phyloP scores from a whole-genome alignment of 352 stramenopile genomes.

The Phytopythium sindhum region DNA sequence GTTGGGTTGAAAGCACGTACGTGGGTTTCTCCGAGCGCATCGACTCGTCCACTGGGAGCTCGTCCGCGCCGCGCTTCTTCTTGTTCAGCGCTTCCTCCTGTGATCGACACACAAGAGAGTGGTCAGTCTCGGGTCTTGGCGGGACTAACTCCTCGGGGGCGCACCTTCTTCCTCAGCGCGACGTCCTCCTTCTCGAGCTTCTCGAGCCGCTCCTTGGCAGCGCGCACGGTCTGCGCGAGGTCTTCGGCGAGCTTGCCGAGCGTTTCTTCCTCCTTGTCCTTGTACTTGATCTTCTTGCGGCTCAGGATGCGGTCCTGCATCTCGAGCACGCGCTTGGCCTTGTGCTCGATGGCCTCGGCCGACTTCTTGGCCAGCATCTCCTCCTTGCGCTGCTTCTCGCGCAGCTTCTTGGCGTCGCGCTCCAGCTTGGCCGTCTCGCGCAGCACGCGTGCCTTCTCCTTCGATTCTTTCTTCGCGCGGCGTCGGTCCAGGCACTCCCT shows the following conservation, averaged over 20 bases:
- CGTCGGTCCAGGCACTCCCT: constrained; percentile 80
- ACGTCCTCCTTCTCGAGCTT: constrained; percentile 87
- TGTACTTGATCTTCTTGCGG: constrained; percentile 88
- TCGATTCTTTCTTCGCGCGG: constrained; percentile 66
- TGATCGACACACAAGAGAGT: neutral
- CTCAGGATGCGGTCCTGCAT: constrained; percentile 87
- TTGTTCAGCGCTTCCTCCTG: constrained; percentile 79
- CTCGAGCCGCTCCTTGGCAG: constrained; percentile 77
- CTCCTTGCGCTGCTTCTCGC: constrained; percentile 69
- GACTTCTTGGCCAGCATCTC: constrained; percentile 70
- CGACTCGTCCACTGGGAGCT: constrained; percentile 32
- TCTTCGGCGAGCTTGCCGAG: constrained; percentile 77
- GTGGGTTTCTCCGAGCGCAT: constrained; percentile 51
- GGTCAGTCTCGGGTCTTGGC: neutral
- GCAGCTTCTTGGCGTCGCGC: constrained; percentile 58
- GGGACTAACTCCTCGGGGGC: neutral
- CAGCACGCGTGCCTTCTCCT: constrained; percentile 74
- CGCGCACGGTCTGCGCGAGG: constrained; percentile 68
- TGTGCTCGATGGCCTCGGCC: constrained; percentile 77
- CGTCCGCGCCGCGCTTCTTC: constrained; percentile 62
- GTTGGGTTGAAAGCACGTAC: constrained; percentile 28
- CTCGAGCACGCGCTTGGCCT: constrained; percentile 81
- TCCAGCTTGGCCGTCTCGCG: constrained; percentile 81
- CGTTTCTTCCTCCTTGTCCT: constrained; percentile 87
- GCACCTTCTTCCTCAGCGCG: constrained; percentile 58